Percentiles rank a stretch among this genome's conserved stretches.
These are phyloP conservation scores for Leccinum truebloodii DNA, from an alignment of 768 basidiomycete species.

Conservation along the genomic window DNA sequence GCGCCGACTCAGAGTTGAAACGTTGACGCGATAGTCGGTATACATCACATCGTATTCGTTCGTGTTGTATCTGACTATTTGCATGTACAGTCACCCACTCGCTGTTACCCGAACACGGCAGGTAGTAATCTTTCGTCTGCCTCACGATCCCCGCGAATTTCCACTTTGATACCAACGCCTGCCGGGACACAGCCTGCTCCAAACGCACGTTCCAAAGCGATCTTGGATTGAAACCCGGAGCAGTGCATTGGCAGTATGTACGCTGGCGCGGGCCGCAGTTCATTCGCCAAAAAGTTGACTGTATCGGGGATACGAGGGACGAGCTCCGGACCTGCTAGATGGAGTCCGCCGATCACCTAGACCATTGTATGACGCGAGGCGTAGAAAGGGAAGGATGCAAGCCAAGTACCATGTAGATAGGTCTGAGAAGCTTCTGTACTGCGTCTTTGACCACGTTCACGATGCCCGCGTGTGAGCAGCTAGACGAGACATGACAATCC, in stretches of 20 bases:
- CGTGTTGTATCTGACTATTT: slow-evolving; percentile 1
- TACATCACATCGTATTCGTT: not conserved
- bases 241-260: slow-evolving; percentile 87
- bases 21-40: not conserved
- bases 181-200: slow-evolving; percentile 79
- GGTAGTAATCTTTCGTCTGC: slow-evolving; percentile 37
- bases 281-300: slow-evolving; percentile 62
- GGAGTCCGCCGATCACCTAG: slow-evolving; percentile 79
- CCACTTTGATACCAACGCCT: slow-evolving; percentile 69
- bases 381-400: not conserved
- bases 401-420: slow-evolving; percentile 67
- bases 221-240: slow-evolving; percentile 74
- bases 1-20: slow-evolving; percentile 3
- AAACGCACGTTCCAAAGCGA: slow-evolving; percentile 66
- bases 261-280: slow-evolving; percentile 59
- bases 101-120: slow-evolving; percentile 15
- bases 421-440: slow-evolving; percentile 57
- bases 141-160: slow-evolving; percentile 50
- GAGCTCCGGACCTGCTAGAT: slow-evolving; percentile 75
- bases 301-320: slow-evolving; percentile 65
- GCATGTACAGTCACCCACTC: slow-evolving; percentile 1
- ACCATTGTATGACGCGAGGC: not conserved
- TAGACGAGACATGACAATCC: slow-evolving; percentile 18
- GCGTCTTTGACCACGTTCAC: slow-evolving; percentile 82
- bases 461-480: slow-evolving; percentile 80